Conservation (phyloP, 345 rosid species). For the Odontarrhena argentea region DNA sequence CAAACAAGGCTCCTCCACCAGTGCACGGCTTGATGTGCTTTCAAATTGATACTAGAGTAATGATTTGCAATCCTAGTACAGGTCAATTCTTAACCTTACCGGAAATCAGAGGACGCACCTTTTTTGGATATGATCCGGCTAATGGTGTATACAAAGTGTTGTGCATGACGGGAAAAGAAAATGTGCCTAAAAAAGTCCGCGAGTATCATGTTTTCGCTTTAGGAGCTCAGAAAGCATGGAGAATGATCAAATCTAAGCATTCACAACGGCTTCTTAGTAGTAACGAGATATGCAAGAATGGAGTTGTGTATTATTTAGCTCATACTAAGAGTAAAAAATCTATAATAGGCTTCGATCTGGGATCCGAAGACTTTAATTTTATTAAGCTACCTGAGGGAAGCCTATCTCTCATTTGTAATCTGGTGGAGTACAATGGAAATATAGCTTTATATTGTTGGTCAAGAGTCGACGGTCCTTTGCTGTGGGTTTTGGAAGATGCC, state of each 20-base stretch:
- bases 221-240: slow-evolving; percentile 10
- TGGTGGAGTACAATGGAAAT: background rate
- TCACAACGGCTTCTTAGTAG: background rate
- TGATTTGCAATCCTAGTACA: slow-evolving; percentile 13
- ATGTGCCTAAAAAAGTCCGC: background rate
- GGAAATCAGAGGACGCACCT: background rate
- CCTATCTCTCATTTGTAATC: no score
- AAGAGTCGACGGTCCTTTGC: no score
- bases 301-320: slow-evolving; percentile 23
- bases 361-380: slow-evolving; percentile 16
- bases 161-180: slow-evolving; percentile 7
- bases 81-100: slow-evolving; percentile 8
- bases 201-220: slow-evolving; percentile 8
- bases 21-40: slow-evolving; percentile 10
- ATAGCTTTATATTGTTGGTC: background rate
- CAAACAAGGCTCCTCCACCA: background rate
- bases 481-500: slow-evolving; percentile 20
- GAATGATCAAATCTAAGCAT: background rate
- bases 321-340: background rate
- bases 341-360: slow-evolving; percentile 4
- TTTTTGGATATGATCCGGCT: slow-evolving; percentile 4
- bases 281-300: background rate
- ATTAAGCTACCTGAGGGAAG: background rate
- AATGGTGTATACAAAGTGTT: slow-evolving; percentile 14
- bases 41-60: background rate